Percentiles rank a stretch among this genome's conserved stretches.
phyloP scores from a whole-genome alignment of 2,329 filamentous ascomycete species.

The Leptographium galeiforme region DNA sequence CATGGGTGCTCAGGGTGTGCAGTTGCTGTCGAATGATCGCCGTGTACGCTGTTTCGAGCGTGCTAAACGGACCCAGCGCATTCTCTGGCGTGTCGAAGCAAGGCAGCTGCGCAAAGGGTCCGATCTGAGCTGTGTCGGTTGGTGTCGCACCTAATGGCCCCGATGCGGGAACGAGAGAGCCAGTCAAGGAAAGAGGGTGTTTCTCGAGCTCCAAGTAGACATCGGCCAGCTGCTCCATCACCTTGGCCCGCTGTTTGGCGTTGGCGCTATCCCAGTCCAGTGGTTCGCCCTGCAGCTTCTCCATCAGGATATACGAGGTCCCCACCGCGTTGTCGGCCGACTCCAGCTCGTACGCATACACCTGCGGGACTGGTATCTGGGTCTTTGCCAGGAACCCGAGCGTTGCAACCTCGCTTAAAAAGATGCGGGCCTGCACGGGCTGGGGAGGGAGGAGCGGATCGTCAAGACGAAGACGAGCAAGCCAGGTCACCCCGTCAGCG shows the following conservation, averaged over 20 bases:
- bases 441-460: background rate
- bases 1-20: background rate
- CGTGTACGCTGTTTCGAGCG: background rate
- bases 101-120: constrained; percentile 9
- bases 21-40: background rate
- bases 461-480: background rate
- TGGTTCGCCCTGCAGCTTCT: constrained; percentile 7
- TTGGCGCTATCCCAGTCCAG: constrained; percentile 6
- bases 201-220: background rate
- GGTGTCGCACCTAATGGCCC: too few relatives aligned
- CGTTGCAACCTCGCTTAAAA: background rate
- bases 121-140: background rate
- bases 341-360: background rate
- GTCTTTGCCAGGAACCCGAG: background rate
- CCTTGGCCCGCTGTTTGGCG: background rate
- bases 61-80: background rate
- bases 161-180: background rate
- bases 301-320: constrained; percentile 2
- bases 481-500: background rate
- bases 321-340: background rate
- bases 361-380: background rate
- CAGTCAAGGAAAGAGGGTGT: background rate
- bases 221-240: constrained; percentile 3
- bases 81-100: constrained; percentile 18
- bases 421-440: background rate